A percentile compares a stretch with the other conserved stretches of the same genome.
Conservation (phyloP, 306 rosid species). For the Carpinus viminea region DNA sequence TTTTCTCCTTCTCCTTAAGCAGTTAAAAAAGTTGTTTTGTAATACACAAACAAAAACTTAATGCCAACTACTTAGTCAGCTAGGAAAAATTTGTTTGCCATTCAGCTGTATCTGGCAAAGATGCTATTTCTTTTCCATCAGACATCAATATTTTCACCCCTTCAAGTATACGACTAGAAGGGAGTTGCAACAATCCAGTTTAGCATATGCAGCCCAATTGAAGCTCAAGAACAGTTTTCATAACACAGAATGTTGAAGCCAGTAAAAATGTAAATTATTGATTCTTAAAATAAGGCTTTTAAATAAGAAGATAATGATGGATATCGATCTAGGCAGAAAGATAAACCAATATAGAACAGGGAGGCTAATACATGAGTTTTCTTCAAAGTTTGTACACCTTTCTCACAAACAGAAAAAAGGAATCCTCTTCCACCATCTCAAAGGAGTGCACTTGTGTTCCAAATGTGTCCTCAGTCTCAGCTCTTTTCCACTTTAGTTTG, state of each 20-base stretch:
- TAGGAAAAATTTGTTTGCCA: too few relatives aligned
- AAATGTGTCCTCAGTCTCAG: not conserved
- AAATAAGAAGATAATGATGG: too few relatives aligned
- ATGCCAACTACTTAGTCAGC: too few relatives aligned
- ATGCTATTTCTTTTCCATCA: too few relatives aligned
- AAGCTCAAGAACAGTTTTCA: not conserved
- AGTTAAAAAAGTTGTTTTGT: not conserved
- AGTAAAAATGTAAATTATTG: too few relatives aligned
- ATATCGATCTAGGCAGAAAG: too few relatives aligned
- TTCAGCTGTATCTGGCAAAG: too few relatives aligned
- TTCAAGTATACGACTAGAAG: not conserved
- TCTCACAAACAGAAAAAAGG: not conserved
- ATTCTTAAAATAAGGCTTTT: too few relatives aligned
- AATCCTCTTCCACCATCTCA: not conserved
- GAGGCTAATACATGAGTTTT: not conserved
- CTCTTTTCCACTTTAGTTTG: not conserved
- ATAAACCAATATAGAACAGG: too few relatives aligned
- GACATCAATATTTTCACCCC: not conserved
- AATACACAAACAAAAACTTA: too few relatives aligned
- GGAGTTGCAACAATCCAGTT: not conserved
- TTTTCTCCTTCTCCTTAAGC: not conserved
- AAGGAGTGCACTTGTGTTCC: not conserved
- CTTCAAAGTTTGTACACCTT: not conserved
- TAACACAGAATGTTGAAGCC: not conserved
- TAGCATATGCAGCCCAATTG: too few relatives aligned